Evolutionary conservation across 768 basidiomycete species (phyloP), one percentile per base, ranked within the genome.

Genomic region (Pleurotus salmoneostramineus): DNA sequence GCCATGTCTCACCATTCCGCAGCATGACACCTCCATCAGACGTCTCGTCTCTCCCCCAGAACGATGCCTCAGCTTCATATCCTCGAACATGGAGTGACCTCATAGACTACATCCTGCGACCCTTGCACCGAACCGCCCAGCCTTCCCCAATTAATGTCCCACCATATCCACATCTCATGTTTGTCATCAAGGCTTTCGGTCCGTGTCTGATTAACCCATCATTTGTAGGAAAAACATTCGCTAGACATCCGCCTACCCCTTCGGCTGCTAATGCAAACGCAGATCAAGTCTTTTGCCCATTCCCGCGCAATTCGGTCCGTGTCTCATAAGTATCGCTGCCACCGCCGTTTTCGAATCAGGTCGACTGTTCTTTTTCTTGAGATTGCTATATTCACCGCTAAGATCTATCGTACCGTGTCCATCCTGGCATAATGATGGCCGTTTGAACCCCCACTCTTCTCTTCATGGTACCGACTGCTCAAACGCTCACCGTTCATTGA

Each of bases 261-360:
- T 52, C 6, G 50, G 10, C 7, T 35, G 34, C 17, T 36, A 35
- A 52, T 52, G 34, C 33, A 36, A 52, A 40, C 52, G 52, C 27
- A 55, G 40, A 55, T 55, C 52, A 42, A 55, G 37, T 17, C 36
- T 55, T 11, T 55, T 32, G 33, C 33, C 48, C 7, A 10, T 17
- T n/a, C 37, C 50, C 52, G 52, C 40, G 12, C 31, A 55, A n/a
- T 43, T n/a, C 52, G 52, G 52, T 43, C 52, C 52, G 52, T 32
- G 15, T n/a, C 34, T n/a, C 15, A 45, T n/a, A 17, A 40, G 40
- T 35, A n/a, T 2, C 33, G 31, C 17, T 10, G 31, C 34, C 34
- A 33, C 50, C 50, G 50, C 37, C 37, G 37, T 52, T 52, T 52
- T 52, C 37, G 50, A 33, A n/a, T 17, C 12, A 27, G 11, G 5